These are phyloP conservation scores for Lanmaoa pseudosensibilis DNA, from an alignment of 768 basidiomycete genomes.

Conservation along the genomic window DNA sequence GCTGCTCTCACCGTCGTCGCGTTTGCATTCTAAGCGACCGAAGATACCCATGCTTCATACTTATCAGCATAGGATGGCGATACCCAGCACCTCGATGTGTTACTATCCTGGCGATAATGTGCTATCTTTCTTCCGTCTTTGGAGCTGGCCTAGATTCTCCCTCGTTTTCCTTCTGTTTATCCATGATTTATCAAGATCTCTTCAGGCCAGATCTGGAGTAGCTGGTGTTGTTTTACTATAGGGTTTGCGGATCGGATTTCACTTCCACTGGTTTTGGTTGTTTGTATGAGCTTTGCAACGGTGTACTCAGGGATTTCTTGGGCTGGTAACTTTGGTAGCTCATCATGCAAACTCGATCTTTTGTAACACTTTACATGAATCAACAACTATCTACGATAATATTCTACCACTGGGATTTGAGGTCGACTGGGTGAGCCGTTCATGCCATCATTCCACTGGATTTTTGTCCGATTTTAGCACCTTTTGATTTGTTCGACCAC, in stretches of 20 bases:
- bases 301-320: constrained; percentile 9
- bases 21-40: constrained; percentile 23
- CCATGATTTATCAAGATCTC: constrained; percentile 12
- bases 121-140: background rate
- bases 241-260: constrained; percentile 1
- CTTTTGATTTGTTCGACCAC: background rate
- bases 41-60: constrained; percentile 28
- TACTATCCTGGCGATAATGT: constrained; percentile 26
- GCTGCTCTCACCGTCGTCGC: constrained; percentile 20
- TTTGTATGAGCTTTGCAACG: constrained; percentile 4
- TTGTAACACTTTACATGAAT: constrained; percentile 14
- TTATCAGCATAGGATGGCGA: constrained; percentile 39
- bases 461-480: too few species aligned
- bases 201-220: constrained; percentile 13
- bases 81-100: constrained; percentile 31
- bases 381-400: background rate
- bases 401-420: too few species aligned
- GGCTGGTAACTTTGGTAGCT: constrained; percentile 15
- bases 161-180: constrained; percentile 10
- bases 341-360: constrained; percentile 2
- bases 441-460: too few species aligned
- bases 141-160: constrained; percentile 16
- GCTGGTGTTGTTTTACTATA: constrained; percentile 7
- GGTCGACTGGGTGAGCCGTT: background rate
- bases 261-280: constrained; percentile 18